phyloP scores from a whole-genome alignment of 768 basidiomycete species.

The Favolaschia claudopus region DNA sequence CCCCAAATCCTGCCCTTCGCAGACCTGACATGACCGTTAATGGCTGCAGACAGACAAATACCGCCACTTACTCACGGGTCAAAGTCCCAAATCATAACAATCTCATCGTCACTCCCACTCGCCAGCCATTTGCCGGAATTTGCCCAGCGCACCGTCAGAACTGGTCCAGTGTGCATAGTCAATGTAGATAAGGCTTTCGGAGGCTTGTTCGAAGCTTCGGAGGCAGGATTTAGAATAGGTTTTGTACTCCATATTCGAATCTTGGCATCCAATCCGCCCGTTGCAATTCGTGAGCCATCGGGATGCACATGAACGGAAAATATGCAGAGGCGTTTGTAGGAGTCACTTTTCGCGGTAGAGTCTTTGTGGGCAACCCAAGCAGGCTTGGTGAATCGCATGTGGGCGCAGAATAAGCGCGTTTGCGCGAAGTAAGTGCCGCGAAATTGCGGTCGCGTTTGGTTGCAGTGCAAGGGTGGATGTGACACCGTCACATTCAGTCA shows the following conservation, averaged over 20 bases:
- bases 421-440: background rate
- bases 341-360: constrained; percentile 64
- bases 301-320: constrained; percentile 96
- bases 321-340: constrained; percentile 79
- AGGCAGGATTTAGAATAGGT: constrained; percentile 82
- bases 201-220: constrained; percentile 72
- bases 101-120: constrained; percentile 94
- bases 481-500: no score
- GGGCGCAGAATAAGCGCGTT: background rate
- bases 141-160: constrained; percentile 92
- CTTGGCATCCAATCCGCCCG: constrained; percentile 94
- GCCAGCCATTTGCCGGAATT: constrained; percentile 94
- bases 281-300: constrained; percentile 96
- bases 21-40: constrained; percentile 5
- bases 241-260: constrained; percentile 97
- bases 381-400: constrained; percentile 89
- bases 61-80: constrained; percentile 77
- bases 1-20: constrained; percentile 92
- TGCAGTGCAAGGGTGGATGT: no score
- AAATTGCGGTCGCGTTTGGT: no score
- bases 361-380: constrained; percentile 89
- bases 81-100: constrained; percentile 96
- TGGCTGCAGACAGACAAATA: background rate
- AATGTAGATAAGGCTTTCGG: constrained; percentile 92
- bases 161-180: constrained; percentile 93